These are phyloP conservation scores for Coleophoma eucalyptorum DNA, from an alignment of 2,329 filamentous ascomycete species.

Conservation along the genomic window DNA sequence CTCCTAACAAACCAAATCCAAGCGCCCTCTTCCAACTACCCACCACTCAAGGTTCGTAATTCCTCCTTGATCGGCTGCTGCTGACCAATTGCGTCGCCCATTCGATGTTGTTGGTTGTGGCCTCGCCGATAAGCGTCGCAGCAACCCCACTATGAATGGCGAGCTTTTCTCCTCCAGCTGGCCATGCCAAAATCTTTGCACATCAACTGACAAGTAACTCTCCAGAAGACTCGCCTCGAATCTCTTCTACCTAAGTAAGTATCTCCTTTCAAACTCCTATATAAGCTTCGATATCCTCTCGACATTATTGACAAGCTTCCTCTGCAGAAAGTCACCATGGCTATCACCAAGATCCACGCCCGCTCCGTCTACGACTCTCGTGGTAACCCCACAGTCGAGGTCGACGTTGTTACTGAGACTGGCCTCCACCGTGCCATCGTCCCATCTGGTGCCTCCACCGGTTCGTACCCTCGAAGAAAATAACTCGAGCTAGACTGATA, in stretches of 20 bases:
- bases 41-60: neutral
- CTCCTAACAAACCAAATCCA: neutral
- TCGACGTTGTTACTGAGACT: conserved; percentile 93
- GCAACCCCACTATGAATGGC: conserved; percentile 11
- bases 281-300: too few relatives aligned
- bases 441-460: conserved; percentile 92
- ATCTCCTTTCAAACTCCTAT: too few relatives aligned
- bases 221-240: neutral
- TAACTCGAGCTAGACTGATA: conserved; percentile 14
- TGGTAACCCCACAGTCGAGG: conserved; percentile 97
- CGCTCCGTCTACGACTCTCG: conserved; percentile 98
- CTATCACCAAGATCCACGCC: conserved; percentile 85
- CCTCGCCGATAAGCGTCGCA: neutral
- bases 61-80: too few relatives aligned
- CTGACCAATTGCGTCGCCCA: neutral
- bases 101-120: neutral
- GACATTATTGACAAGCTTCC: conserved; percentile 10
- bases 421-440: conserved; percentile 97
- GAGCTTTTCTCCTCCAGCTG: neutral
- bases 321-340: conserved; percentile 59
- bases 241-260: too few relatives aligned
- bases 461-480: conserved; percentile 44
- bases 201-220: conserved; percentile 15
- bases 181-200: conserved; percentile 5
- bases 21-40: neutral